Percentiles rank a stretch among this genome's conserved stretches.
These are phyloP conservation scores for Lagerstroemia speciosa DNA, from an alignment of 345 rosid species.

Conservation along the genomic window DNA sequence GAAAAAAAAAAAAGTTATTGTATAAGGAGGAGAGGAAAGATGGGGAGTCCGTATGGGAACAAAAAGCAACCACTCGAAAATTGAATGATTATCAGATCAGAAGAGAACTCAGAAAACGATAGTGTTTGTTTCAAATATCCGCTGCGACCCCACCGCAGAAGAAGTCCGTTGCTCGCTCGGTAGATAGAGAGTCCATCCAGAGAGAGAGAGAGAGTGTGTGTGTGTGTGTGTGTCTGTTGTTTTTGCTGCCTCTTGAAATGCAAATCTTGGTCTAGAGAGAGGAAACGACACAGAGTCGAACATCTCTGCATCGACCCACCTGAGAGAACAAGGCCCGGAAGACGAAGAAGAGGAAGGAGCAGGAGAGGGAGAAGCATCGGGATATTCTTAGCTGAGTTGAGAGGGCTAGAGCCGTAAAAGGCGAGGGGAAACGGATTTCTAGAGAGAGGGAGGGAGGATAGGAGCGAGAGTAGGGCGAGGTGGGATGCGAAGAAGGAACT, in stretches of 20 bases:
- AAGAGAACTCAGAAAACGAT: not conserved
- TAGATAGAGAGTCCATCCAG: not conserved
- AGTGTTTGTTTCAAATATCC: slow-evolving; percentile 18
- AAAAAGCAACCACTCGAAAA: slow-evolving; percentile 16
- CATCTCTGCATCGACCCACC: too few species aligned
- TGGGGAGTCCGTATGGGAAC: too few species aligned
- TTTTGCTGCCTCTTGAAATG: too few species aligned
- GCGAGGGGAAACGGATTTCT: not conserved
- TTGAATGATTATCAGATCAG: not conserved
- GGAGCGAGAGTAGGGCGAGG: not conserved
- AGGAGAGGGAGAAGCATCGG: not conserved
- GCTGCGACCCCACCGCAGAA: slow-evolving; percentile 17
- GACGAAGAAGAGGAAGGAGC: slow-evolving; percentile 2
- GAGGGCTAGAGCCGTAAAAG: not conserved
- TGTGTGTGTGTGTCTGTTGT: not conserved
- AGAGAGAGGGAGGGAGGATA: not conserved
- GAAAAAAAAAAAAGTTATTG: too few species aligned
- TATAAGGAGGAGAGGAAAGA: too few species aligned
- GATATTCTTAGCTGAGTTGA: not conserved
- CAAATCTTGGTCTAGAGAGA: too few species aligned
- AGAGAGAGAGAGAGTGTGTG: too few species aligned
- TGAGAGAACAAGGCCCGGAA: not conserved
- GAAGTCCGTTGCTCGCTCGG: slow-evolving; percentile 17
- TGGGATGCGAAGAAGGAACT: not conserved
- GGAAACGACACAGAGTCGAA: too few species aligned